These are phyloP conservation scores for Flaveria ramosissima DNA, from an alignment of 129 eudicot genomes.

Conservation along the genomic window DNA sequence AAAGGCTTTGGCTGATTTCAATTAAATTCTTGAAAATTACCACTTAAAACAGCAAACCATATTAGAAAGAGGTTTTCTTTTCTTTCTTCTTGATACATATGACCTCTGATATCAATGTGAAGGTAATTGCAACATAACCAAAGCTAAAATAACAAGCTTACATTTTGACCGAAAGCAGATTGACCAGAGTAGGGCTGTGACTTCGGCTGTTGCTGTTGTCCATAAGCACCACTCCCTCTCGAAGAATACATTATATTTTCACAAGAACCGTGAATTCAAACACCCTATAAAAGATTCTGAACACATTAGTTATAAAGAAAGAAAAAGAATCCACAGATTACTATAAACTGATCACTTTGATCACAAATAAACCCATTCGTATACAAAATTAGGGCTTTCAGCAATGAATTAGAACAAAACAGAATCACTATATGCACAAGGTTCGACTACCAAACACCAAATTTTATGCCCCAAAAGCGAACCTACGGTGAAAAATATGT, in stretches of 20 bases:
- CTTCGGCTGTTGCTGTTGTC: conserved; percentile 49
- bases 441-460: too few relatives aligned
- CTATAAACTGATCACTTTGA: neutral
- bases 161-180: conserved; percentile 64
- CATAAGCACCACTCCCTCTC: conserved; percentile 62
- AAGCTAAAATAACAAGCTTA: conserved; percentile 27
- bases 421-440: neutral
- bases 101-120: neutral
- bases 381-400: neutral
- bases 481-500: neutral
- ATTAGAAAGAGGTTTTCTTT: neutral
- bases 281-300: neutral
- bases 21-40: neutral
- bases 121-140: conserved; percentile 2
- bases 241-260: conserved; percentile 62
- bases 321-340: too few relatives aligned
- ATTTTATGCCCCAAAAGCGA: too few relatives aligned
- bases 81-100: conserved; percentile 5
- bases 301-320: neutral
- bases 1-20: neutral
- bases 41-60: neutral
- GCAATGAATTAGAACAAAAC: neutral
- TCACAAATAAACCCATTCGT: neutral
- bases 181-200: conserved; percentile 58
- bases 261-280: conserved; percentile 4